These are phyloP conservation scores for Paradendryphiella salina DNA, from an alignment of 2,329 filamentous ascomycete genomes.

Conservation along the genomic window DNA sequence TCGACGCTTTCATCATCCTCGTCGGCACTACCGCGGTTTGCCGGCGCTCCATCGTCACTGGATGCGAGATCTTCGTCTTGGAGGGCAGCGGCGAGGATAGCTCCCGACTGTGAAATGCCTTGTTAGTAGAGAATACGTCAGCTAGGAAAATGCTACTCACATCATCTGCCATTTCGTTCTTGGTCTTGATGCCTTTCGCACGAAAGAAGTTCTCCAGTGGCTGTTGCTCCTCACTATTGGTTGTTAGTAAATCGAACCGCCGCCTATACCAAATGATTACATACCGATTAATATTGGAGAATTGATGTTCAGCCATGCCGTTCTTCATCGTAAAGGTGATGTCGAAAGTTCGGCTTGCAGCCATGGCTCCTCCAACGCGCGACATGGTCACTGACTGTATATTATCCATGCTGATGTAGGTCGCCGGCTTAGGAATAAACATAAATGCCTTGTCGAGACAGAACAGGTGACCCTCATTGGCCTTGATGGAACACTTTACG, in stretches of 20 bases:
- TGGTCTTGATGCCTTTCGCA: constrained; percentile 88
- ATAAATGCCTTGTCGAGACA: constrained; percentile 98
- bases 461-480: constrained; percentile 95
- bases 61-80: constrained; percentile 80
- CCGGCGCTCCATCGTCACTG: constrained; percentile 72
- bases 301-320: constrained; percentile 86
- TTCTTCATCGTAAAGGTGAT: constrained; percentile 91
- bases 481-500: constrained; percentile 99
- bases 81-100: constrained; percentile 75
- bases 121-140: constrained; percentile 28
- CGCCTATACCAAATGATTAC: constrained; percentile 14
- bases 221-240: constrained; percentile 79
- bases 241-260: constrained; percentile 25
- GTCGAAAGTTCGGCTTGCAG: constrained; percentile 93
- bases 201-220: constrained; percentile 98
- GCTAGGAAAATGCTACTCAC: constrained; percentile 56
- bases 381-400: constrained; percentile 92
- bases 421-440: constrained; percentile 97
- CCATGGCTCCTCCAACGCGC: constrained; percentile 89
- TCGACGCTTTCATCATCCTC: constrained; percentile 95
- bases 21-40: constrained; percentile 87
- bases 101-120: constrained; percentile 51
- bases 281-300: constrained; percentile 95
- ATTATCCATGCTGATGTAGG: constrained; percentile 95
- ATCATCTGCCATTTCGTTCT: constrained; percentile 98